Conservation (phyloP, 148 eudicot genomes). For the Talinum fruticosum region DNA sequence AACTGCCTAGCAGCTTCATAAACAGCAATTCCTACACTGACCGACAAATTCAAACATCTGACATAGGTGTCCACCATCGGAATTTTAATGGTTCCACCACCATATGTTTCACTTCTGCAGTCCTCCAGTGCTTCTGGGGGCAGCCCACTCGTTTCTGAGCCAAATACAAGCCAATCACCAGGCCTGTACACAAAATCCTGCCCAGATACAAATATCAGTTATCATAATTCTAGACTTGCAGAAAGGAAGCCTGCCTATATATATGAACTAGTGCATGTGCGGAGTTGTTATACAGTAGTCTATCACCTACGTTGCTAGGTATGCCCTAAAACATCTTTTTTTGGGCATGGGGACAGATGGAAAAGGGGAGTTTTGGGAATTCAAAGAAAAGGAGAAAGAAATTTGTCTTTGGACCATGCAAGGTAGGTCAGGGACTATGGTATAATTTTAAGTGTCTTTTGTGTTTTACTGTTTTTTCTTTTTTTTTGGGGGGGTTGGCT, state of each 20-base stretch:
- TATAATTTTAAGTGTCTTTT: no score
- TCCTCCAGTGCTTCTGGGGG: slow-evolving; percentile 76
- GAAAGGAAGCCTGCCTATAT: not conserved
- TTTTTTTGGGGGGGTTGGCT: not conserved
- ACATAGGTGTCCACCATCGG: slow-evolving; percentile 97
- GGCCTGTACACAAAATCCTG: slow-evolving; percentile 76
- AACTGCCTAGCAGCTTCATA: slow-evolving; percentile 94
- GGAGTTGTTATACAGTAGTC: no score
- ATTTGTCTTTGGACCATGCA: no score
- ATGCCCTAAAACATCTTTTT: no score
- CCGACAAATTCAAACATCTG: slow-evolving; percentile 90
- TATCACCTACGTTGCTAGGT: no score
- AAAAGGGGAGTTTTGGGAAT: no score
- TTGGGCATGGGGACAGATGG: no score
- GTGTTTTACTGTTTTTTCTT: no score
- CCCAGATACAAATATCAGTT: slow-evolving; percentile 8
- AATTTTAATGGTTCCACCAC: slow-evolving; percentile 71
- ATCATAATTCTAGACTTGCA: not conserved
- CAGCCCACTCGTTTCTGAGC: slow-evolving; percentile 86
- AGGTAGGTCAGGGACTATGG: no score
- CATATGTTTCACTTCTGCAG: slow-evolving; percentile 57
- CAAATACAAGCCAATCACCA: slow-evolving; percentile 96
- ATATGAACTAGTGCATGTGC: not conserved
- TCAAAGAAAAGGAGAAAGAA: no score
- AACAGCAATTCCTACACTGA: slow-evolving; percentile 91